Conservation (phyloP, 257 asterid genomes). For the Solanum corneliomulleri region DNA sequence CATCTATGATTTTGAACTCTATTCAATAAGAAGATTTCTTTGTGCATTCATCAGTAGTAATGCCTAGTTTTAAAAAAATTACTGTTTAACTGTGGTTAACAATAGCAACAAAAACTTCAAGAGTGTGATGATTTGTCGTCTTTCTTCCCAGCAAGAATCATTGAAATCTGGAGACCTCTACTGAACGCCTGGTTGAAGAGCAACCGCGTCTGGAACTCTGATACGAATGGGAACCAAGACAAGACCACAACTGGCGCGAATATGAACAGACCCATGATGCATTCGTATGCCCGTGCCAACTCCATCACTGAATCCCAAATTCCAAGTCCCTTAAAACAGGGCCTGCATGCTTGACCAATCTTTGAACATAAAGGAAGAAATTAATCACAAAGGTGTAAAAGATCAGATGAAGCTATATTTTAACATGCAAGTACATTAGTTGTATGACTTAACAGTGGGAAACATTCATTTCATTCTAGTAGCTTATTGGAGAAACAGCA, state of each 20-base stretch:
- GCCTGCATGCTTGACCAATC: constrained; percentile 81
- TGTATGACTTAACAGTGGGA: background rate
- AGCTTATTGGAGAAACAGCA: background rate
- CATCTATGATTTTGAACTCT: background rate
- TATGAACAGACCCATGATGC: constrained; percentile 75
- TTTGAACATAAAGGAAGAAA: constrained; percentile 8
- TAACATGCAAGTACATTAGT: background rate
- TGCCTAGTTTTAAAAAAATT: background rate
- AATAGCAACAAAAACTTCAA: background rate
- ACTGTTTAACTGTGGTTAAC: background rate
- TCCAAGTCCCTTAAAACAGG: constrained; percentile 51
- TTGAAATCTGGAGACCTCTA: constrained; percentile 92
- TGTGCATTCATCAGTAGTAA: background rate
- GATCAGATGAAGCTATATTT: background rate
- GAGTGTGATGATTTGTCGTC: constrained; percentile 21
- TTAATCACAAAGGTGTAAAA: background rate
- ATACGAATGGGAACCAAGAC: constrained; percentile 92
- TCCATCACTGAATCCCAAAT: constrained; percentile 90
- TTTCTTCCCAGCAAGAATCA: constrained; percentile 83
- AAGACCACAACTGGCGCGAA: constrained; percentile 70
- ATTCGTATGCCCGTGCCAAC: constrained; percentile 76
- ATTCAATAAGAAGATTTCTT: background rate
- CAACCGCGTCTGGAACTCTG: constrained; percentile 85
- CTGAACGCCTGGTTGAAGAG: constrained; percentile 98
- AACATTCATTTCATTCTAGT: background rate